Evolutionary conservation across 306 rosid species (phyloP).

Genomic region (Vigna unguiculata): DNA sequence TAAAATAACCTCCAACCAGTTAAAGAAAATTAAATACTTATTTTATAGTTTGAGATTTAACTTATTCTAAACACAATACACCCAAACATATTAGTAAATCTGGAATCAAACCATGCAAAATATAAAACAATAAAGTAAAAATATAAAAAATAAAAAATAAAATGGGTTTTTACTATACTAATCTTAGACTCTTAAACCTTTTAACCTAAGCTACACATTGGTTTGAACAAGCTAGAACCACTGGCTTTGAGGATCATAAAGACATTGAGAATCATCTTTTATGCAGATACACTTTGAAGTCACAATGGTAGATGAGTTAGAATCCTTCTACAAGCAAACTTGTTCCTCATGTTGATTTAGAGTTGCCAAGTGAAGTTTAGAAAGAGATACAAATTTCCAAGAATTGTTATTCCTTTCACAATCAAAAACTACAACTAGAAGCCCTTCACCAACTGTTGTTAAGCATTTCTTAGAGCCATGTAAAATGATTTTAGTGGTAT

Average conservation of each 20-base stretch:
- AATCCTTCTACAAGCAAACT: slow-evolving; percentile 51
- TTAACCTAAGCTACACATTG: slow-evolving; percentile 46
- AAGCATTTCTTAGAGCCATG: slow-evolving; percentile 40
- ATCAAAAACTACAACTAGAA: slow-evolving; percentile 42
- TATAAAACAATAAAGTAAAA: no score
- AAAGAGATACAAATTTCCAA: slow-evolving; percentile 51
- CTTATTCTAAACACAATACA: no score
- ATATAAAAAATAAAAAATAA: no score
- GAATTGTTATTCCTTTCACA: slow-evolving; percentile 45
- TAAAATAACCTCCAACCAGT: no score
- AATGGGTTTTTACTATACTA: background rate
- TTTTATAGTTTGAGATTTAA: no score
- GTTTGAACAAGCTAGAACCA: slow-evolving; percentile 60
- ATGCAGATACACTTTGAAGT: slow-evolving; percentile 57
- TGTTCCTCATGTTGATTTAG: slow-evolving; percentile 10
- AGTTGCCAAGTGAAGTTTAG: slow-evolving; percentile 59
- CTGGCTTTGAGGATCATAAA: slow-evolving; percentile 55
- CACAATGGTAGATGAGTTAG: slow-evolving; percentile 46
- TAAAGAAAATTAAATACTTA: no score
- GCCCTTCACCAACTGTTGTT: slow-evolving; percentile 45
- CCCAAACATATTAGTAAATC: no score
- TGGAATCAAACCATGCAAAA: no score
- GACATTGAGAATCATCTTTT: slow-evolving; percentile 50
- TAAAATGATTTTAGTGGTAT: slow-evolving; percentile 34
- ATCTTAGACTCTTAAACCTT: background rate